Evolutionary conservation across 2,329 filamentous ascomycete species (phyloP).

Genomic region (Ophiobolus disseminans): DNA sequence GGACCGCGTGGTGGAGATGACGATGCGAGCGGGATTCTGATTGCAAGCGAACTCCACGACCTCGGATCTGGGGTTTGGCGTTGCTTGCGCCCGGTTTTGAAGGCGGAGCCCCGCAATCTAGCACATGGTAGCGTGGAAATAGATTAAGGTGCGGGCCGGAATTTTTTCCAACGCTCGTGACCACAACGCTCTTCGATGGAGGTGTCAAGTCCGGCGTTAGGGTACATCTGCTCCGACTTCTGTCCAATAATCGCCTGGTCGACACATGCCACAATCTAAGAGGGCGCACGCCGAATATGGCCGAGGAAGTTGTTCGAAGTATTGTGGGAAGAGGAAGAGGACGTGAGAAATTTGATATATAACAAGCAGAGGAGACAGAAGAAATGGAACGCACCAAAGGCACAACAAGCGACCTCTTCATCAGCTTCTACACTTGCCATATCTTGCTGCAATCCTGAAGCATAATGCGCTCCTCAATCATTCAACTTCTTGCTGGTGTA

Average conservation of each 20-base stretch:
- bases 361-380: neutral
- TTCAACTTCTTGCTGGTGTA: slow-evolving; percentile 27
- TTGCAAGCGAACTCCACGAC: neutral
- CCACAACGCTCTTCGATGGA: neutral
- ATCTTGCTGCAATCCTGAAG: neutral
- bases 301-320: neutral
- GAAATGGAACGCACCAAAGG: neutral
- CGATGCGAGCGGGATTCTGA: neutral
- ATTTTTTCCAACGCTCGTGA: slow-evolving; percentile 3
- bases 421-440: neutral
- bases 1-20: neutral
- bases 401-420: neutral
- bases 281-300: neutral
- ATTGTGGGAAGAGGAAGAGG: neutral
- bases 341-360: neutral
- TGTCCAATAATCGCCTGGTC: neutral
- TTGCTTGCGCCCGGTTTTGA: neutral
- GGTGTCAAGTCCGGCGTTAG: neutral
- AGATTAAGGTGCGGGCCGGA: slow-evolving; percentile 1
- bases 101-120: slow-evolving; percentile 3
- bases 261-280: neutral
- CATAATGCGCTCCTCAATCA: slow-evolving; percentile 27
- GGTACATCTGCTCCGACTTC: neutral
- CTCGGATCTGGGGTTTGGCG: neutral
- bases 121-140: slow-evolving; percentile 2